Conservation (phyloP, 176 grass and related monocot species). For the Eragrostis nindensis region DNA sequence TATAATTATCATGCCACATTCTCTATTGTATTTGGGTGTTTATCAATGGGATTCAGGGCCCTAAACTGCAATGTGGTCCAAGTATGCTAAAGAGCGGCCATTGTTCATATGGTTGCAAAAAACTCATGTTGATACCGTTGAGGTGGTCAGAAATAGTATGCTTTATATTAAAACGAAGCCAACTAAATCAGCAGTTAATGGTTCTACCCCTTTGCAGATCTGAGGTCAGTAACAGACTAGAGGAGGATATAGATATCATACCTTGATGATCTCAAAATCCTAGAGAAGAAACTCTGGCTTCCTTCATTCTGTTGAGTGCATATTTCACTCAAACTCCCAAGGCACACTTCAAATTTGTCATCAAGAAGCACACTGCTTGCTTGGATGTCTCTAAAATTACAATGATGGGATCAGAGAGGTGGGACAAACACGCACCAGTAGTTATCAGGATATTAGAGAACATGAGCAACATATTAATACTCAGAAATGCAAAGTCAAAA, state of each 20-base stretch:
- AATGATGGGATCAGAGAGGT: conserved; percentile 17
- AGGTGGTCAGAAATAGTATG: no score
- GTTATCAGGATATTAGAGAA: conserved; percentile 31
- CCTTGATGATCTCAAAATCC: conserved; percentile 91
- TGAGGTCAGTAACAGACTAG: not conserved
- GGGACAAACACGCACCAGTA: not conserved
- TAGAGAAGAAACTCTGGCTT: conserved; percentile 69
- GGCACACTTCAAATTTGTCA: conserved; percentile 89
- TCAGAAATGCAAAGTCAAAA: conserved; percentile 23
- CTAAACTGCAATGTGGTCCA: not conserved
- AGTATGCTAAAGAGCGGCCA: not conserved
- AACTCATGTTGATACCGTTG: not conserved
- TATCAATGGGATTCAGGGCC: not conserved
- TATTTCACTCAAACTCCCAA: conserved; percentile 87
- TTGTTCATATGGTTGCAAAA: not conserved
- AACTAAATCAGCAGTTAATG: conserved; percentile 1
- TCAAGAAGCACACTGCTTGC: conserved; percentile 95
- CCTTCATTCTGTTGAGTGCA: conserved; percentile 69
- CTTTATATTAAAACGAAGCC: no score
- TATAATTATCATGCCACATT: not conserved
- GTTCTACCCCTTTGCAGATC: not conserved
- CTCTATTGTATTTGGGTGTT: not conserved
- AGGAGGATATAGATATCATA: conserved; percentile 45
- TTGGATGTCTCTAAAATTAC: conserved; percentile 87
- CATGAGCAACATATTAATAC: conserved; percentile 22